Conservation (phyloP, 805 yeast species). For the Diddensiella caesifluorescens region DNA sequence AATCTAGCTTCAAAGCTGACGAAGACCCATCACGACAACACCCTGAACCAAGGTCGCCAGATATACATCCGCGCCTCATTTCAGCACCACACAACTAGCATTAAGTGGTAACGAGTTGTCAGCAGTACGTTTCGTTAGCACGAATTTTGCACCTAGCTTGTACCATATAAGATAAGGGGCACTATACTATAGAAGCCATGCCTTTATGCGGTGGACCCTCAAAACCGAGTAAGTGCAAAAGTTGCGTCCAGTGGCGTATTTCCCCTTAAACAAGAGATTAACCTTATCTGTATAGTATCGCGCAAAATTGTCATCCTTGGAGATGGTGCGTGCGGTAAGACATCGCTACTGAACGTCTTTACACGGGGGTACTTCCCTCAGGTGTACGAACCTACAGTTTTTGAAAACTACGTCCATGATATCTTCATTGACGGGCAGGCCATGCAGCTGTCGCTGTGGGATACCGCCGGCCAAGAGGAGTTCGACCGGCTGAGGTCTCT, state of each 20-base stretch:
- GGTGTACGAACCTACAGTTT: constrained; percentile 96
- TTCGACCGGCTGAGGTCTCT: constrained; percentile 89
- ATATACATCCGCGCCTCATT: too few species aligned
- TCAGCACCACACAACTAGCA: too few species aligned
- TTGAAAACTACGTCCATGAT: constrained; percentile 95
- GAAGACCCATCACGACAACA: too few species aligned
- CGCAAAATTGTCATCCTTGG: constrained; percentile 92
- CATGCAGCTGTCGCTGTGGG: constrained; percentile 92
- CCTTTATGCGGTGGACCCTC: constrained; percentile 36
- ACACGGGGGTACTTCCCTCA: constrained; percentile 98
- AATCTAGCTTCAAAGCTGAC: too few species aligned
- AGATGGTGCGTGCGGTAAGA: constrained; percentile 98
- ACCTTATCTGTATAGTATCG: constrained; percentile 51
- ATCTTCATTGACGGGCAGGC: constrained; percentile 93
- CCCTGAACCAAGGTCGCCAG: too few species aligned
- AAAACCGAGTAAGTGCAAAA: constrained; percentile 36
- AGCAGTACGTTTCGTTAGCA: too few species aligned
- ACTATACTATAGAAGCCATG: constrained; percentile 30
- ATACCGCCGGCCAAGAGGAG: constrained; percentile 98
- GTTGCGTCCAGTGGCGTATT: too few species aligned
- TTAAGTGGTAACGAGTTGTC: too few species aligned
- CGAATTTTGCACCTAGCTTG: too few species aligned
- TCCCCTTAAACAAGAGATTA: not conserved
- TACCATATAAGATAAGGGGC: too few species aligned
- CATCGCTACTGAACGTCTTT: constrained; percentile 88